Evolutionary conservation across 192 early-diverging fungal species (phyloP).

Genomic region (Backusella australiensis): DNA sequence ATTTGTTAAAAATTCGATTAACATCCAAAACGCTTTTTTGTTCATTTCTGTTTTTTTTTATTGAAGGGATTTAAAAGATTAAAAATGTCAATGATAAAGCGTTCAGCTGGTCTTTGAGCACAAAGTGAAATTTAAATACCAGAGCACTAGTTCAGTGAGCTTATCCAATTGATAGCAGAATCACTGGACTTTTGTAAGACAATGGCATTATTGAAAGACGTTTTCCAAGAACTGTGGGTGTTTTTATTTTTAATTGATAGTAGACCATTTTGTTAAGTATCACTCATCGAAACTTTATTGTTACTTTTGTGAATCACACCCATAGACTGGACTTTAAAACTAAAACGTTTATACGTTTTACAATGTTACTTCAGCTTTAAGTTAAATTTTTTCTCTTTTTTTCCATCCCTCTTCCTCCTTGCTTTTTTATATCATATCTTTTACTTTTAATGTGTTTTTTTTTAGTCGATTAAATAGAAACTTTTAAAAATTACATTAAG

Average conservation of each 20-base stretch:
- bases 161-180: not conserved
- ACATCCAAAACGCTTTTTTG: too few species aligned
- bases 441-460: not conserved
- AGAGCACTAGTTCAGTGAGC: not conserved
- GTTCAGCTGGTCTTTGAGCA: too few species aligned
- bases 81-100: too few species aligned
- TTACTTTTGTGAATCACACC: not conserved
- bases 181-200: not conserved
- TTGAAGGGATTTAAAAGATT: too few species aligned
- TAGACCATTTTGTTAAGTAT: not conserved
- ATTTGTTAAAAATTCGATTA: too few species aligned
- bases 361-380: not conserved
- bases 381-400: not conserved
- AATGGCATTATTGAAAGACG: not conserved
- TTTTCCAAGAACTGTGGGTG: not conserved
- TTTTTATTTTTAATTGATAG: too few species aligned
- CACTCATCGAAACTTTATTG: not conserved
- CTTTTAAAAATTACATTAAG: not conserved
- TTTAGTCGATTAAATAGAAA: not conserved
- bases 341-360: not conserved
- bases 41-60: too few species aligned
- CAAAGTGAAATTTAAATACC: too few species aligned
- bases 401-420: not conserved
- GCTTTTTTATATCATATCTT: not conserved
- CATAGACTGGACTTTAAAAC: not conserved